phyloP scores from a whole-genome alignment of 2,329 filamentous ascomycete species.

The Rhytidhysteron rufulum region DNA sequence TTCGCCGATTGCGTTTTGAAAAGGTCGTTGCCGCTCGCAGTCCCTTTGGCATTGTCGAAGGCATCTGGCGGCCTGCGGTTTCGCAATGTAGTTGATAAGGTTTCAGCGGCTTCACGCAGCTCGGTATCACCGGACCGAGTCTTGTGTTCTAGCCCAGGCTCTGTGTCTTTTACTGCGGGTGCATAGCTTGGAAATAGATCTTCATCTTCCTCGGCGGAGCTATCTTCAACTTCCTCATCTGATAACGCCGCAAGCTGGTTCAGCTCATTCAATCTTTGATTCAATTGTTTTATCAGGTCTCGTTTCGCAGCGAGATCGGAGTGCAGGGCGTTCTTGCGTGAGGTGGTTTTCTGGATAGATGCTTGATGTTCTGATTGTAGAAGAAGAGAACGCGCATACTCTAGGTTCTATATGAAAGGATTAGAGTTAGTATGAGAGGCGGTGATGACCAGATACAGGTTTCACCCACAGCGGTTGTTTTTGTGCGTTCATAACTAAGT shows the following conservation, averaged over 20 bases:
- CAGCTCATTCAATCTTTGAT: conserved; percentile 64
- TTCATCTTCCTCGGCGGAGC: conserved; percentile 41
- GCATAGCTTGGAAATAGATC: conserved; percentile 40
- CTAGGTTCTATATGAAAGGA: conserved; percentile 61
- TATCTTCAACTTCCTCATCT: conserved; percentile 29
- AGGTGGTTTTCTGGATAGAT: conserved; percentile 49
- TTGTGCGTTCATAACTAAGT: conserved; percentile 63
- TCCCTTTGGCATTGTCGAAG: conserved; percentile 16
- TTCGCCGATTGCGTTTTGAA: conserved; percentile 30
- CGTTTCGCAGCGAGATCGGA: conserved; percentile 62
- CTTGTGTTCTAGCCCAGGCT: conserved; percentile 28
- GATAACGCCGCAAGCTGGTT: conserved; percentile 50
- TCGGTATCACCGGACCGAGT: conserved; percentile 26
- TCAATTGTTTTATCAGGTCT: conserved; percentile 62
- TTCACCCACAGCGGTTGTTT: conserved; percentile 44
- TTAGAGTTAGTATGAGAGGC: not conserved
- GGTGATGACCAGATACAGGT: not conserved
- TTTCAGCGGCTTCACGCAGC: conserved; percentile 29
- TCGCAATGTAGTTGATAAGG: conserved; percentile 30
- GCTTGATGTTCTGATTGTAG: conserved; percentile 66
- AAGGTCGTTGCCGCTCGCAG: conserved; percentile 34
- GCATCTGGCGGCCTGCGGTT: conserved; percentile 21
- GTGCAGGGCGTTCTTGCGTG: conserved; percentile 59
- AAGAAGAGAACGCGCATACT: conserved; percentile 66
- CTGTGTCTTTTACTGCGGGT: conserved; percentile 30